These are phyloP conservation scores for Gossypium davidsonii DNA, from an alignment of 441 rosid genomes.

Conservation along the genomic window DNA sequence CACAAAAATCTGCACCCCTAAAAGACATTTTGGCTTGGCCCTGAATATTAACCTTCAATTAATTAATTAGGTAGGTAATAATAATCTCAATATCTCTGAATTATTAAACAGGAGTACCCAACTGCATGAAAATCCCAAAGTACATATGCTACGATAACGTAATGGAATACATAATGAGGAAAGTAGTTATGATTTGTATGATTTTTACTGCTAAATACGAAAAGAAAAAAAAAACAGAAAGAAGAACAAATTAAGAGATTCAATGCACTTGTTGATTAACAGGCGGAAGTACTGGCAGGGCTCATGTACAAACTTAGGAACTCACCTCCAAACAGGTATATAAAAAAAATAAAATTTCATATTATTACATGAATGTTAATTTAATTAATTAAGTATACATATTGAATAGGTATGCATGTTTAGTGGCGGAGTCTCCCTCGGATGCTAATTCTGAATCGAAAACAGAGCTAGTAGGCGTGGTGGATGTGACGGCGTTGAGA, in stretches of 20 bases:
- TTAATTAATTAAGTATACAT: neutral
- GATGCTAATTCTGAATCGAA: slow-evolving; percentile 14
- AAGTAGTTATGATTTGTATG: neutral
- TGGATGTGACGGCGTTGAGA: slow-evolving; percentile 56
- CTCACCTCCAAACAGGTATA: slow-evolving; percentile 64
- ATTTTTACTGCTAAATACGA: neutral
- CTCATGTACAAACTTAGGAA: slow-evolving; percentile 71
- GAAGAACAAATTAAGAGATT: neutral
- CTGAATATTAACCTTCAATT: no score
- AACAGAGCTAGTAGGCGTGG: slow-evolving; percentile 55
- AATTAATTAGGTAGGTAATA: no score
- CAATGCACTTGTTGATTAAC: slow-evolving; percentile 4
- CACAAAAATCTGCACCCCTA: no score
- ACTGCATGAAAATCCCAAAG: no score
- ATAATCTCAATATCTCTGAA: no score
- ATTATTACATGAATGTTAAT: neutral
- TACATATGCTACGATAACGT: neutral
- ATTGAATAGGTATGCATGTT: slow-evolving; percentile 61
- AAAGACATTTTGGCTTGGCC: no score
- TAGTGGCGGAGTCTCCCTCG: slow-evolving; percentile 52
- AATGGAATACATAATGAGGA: no score
- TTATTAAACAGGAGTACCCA: no score
- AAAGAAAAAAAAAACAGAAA: neutral
- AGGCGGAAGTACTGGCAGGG: slow-evolving; percentile 86
- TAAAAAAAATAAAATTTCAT: neutral